Evolutionary conservation across 2,329 filamentous ascomycete genomes (phyloP).

Genomic region (Chaetomium strumarium): DNA sequence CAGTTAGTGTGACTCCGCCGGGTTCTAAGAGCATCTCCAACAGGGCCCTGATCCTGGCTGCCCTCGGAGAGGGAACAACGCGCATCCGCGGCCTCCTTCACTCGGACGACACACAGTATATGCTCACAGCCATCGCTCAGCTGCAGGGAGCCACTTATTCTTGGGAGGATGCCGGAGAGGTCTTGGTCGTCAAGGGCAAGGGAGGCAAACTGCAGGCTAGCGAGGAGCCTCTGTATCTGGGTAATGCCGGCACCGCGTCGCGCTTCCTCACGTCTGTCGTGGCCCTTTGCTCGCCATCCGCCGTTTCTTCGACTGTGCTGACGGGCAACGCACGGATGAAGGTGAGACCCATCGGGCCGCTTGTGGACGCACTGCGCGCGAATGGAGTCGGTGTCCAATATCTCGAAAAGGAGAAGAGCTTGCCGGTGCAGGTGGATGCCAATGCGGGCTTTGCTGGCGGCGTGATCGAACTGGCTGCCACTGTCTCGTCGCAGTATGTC

Average conservation of each 20-base stretch:
- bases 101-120: slow-evolving; percentile 95
- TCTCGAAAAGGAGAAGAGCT: slow-evolving; percentile 72
- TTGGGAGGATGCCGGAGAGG: slow-evolving; percentile 92
- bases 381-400: slow-evolving; percentile 90
- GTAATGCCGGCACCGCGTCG: slow-evolving; percentile 93
- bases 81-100: slow-evolving; percentile 88
- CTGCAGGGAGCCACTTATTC: slow-evolving; percentile 82
- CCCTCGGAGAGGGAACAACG: slow-evolving; percentile 78
- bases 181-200: slow-evolving; percentile 82
- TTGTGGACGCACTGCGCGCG: slow-evolving; percentile 80
- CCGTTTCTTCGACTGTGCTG: slow-evolving; percentile 64
- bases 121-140: slow-evolving; percentile 84
- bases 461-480: slow-evolving; percentile 84
- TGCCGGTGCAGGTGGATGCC: slow-evolving; percentile 78
- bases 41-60: slow-evolving; percentile 86
- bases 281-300: slow-evolving; percentile 67
- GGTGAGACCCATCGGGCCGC: slow-evolving; percentile 82
- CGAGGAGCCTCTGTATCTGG: slow-evolving; percentile 75
- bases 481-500: slow-evolving; percentile 97
- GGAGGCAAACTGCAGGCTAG: slow-evolving; percentile 80
- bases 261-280: slow-evolving; percentile 91
- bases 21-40: slow-evolving; percentile 99
- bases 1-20: slow-evolving; percentile 76
- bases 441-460: slow-evolving; percentile 80
- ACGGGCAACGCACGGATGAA: slow-evolving; percentile 98